These are phyloP conservation scores for Eleusine indica DNA, from an alignment of 176 grass and related monocot genomes.

Conservation along the genomic window DNA sequence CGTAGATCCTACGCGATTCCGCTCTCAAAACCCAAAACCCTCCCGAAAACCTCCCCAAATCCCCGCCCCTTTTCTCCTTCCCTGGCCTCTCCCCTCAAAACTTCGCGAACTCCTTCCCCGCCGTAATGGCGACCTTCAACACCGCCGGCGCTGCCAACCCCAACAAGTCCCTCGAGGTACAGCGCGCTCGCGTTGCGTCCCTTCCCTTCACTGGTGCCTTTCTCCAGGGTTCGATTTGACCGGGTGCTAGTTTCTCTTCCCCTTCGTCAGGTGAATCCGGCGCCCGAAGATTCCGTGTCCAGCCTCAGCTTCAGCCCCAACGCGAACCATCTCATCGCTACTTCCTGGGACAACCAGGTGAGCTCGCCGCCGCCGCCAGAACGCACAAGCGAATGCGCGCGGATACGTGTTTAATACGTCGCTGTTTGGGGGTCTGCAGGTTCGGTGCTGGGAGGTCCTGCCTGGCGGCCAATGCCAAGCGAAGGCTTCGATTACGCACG, in stretches of 20 bases:
- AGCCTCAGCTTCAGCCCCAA: conserved; percentile 86
- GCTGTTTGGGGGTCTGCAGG: conserved; percentile 46
- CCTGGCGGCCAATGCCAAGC: conserved; percentile 60
- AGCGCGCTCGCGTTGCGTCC: not conserved
- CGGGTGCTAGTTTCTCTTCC: not conserved
- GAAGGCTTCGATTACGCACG: conserved; percentile 76
- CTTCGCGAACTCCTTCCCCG: conserved; percentile 19
- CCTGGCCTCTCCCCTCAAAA: not conserved
- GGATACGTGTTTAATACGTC: not conserved
- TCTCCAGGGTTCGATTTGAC: conserved; percentile 26
- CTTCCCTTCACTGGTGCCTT: not conserved
- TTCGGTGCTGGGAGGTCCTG: conserved; percentile 85
- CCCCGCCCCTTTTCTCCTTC: not conserved
- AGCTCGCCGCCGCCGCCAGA: not conserved
- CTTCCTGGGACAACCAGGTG: conserved; percentile 93
- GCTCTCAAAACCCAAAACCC: conserved; percentile 36
- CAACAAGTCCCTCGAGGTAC: conserved; percentile 75
- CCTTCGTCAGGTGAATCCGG: conserved; percentile 27
- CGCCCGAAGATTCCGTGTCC: conserved; percentile 66
- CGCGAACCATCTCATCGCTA: conserved; percentile 75
- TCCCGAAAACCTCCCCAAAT: not conserved
- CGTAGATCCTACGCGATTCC: conserved; percentile 28
- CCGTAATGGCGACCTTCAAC: conserved; percentile 51
- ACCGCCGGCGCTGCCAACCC: conserved; percentile 46
- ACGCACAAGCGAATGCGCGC: not conserved